Base-by-base conservation (phyloP, 805 yeast genomes). In the Lipomyces anomalus region DNA sequence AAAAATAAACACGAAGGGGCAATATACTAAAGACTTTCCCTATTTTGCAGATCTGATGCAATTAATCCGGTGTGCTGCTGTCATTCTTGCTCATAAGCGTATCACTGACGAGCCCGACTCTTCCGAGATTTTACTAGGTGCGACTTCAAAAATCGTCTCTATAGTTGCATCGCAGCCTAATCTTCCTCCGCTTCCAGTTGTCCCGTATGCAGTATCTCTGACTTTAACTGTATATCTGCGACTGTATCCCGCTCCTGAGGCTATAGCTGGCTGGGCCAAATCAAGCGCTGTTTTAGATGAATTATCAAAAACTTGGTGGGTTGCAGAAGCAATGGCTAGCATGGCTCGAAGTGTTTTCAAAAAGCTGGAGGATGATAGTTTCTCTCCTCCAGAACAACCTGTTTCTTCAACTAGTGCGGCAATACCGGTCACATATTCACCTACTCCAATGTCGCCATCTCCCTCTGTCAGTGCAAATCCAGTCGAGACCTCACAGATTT, bases 151-250 rank as follows among this genome's bases (percentile, higher is more conserved):
- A 30, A 53, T 62, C 18, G 43, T 63, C 22, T 50, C 52, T 9
- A 62, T 63, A 16, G 47, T 62, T 35, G 50, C 52, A 29, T 47
- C 55, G 16, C 44, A 52, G 6, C 43, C 45, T 4, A 50, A 48
- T 9, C 51, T 64, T 20, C 64, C 67, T 1, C 64, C 66, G 1
- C 43, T 64, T 11, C 66, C 67, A 2, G 47, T 59, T n/a, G 53
- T 64, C 6, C 68, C 68, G 7, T 64, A 64, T 46, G 59, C 62
- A 9, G 62, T 61, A 5, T 61, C 67, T 3, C 52, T 64, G 17
- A 64, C 68, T 4, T 39, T 65, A 44, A 61, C 68, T 1, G 68
- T 65, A n/a, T 64, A 62, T 43, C 47, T 64, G 35, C 47, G 67
- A 18, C 57, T 61, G 22, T 63, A 46, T 32, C 66, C 67, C 17